A percentile compares a stretch with the other conserved stretches of the same genome.
phyloP scores from a whole-genome alignment of 179 eudicot genomes.

The Gypsophila paniculata region DNA sequence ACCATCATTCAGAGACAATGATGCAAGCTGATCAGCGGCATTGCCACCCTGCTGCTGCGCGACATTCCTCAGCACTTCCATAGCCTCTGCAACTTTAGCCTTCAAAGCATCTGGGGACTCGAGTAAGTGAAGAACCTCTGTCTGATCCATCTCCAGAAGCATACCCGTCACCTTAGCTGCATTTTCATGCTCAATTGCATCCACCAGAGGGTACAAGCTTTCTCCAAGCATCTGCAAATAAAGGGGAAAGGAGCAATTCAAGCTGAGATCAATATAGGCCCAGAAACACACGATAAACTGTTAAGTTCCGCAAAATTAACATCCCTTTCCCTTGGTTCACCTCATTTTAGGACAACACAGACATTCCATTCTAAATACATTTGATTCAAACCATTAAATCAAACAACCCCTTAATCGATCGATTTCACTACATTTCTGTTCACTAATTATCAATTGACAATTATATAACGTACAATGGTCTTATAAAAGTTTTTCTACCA shows the following conservation, averaged over 20 bases:
- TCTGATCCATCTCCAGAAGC: conserved; percentile 89
- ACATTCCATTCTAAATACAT: too few species aligned
- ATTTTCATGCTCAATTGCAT: conserved; percentile 66
- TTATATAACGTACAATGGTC: too few species aligned
- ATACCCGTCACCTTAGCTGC: conserved; percentile 76
- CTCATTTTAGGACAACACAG: too few species aligned
- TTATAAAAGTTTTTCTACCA: too few species aligned
- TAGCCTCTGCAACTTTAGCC: conserved; percentile 66
- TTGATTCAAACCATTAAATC: too few species aligned
- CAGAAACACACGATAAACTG: background rate
- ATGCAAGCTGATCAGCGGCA: conserved; percentile 50
- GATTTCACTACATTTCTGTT: too few species aligned
- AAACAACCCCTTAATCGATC: too few species aligned
- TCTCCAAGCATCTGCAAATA: conserved; percentile 63
- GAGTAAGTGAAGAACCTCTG: conserved; percentile 67
- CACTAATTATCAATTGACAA: too few species aligned
- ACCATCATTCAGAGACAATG: conserved; percentile 49
- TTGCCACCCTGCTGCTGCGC: conserved; percentile 40
- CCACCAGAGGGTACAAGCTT: conserved; percentile 68
- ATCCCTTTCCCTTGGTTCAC: too few species aligned
- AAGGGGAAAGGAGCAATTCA: background rate
- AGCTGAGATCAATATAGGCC: background rate
- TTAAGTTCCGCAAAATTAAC: background rate
- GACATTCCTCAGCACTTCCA: conserved; percentile 64
- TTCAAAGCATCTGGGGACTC: conserved; percentile 75